These are phyloP conservation scores for Forsythia viridissima DNA, from an alignment of 257 asterid species.

Conservation along the genomic window DNA sequence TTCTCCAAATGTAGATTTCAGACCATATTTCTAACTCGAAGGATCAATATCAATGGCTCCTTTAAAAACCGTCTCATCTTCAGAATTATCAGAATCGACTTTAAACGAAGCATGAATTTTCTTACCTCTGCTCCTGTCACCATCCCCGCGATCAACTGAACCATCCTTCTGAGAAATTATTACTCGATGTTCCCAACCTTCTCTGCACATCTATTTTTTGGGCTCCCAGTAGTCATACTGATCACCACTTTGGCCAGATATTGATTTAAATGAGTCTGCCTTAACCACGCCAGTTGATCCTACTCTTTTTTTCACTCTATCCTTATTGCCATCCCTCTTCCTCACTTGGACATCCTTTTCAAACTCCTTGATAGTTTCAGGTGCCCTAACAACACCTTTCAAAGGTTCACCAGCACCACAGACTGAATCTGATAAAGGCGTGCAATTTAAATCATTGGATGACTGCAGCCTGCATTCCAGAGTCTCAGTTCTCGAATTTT, in stretches of 20 bases:
- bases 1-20: slow-evolving; percentile 33
- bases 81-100: slow-evolving; percentile 40
- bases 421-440: slow-evolving; percentile 32
- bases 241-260: no score
- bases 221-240: no score
- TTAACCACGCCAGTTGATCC: slow-evolving; percentile 31
- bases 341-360: slow-evolving; percentile 38
- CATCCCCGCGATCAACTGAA: slow-evolving; percentile 37
- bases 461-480: slow-evolving; percentile 35
- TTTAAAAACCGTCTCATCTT: slow-evolving; percentile 38
- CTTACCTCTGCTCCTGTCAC: slow-evolving; percentile 27
- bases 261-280: slow-evolving; percentile 32
- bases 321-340: slow-evolving; percentile 42
- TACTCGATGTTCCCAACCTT: slow-evolving; percentile 31
- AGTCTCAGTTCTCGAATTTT: slow-evolving; percentile 38
- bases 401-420: slow-evolving; percentile 26
- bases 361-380: slow-evolving; percentile 23
- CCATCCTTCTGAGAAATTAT: slow-evolving; percentile 35
- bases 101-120: slow-evolving; percentile 30
- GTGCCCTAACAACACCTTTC: slow-evolving; percentile 25
- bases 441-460: slow-evolving; percentile 31
- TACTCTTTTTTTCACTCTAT: slow-evolving; percentile 35
- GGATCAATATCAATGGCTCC: slow-evolving; percentile 23
- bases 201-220: slow-evolving; percentile 38
- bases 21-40: slow-evolving; percentile 30